Base-by-base conservation (phyloP, 148 eudicot genomes). In the Vaccinium corymbosum region DNA sequence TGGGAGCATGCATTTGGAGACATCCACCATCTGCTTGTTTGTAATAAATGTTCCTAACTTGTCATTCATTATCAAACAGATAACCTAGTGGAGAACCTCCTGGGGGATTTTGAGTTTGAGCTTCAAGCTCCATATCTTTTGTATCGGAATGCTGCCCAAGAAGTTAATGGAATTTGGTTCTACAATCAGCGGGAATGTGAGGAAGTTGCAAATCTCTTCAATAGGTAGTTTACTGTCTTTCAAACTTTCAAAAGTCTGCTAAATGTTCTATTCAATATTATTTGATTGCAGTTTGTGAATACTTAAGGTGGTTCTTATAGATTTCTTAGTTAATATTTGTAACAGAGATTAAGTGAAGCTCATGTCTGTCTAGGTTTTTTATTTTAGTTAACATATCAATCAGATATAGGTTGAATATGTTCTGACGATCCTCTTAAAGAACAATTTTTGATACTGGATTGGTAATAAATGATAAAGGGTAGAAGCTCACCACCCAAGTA, bases 81-180 rank as follows among this genome's bases (percentile, higher is more conserved):
- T 70, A 95, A 95, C 75, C 93, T 93, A 22, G 94, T 95, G 77
- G 98, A 95, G 92, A 91, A 94, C 89, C 94, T 95, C 85, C 84
- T 92, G 85, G 97, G 92, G 68, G 97, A 92, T 90, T 95, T 95
- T 81, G 98, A 95, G 89, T 95, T 89, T 87, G 98, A 95, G 87
- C 82, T 95, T 72, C 98, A 94, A 89, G 89, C 87, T 76, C 98
- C 98, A 49, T 95, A 95, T 89, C 87, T 95, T 66, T 72, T 95
- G 74, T 95, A 95, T 86, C 91, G 95, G 53, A 95, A 95, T 89
- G 95, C 97, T 57, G 85, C 94, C 68, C 96, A 94, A 86, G 98
- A 95, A 86, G 98, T 95, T 57, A 95, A 92, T 88, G 98, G 98
- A 53, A 93, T 95, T 73, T 95, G 98, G 98, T 95, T 95, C 87